These are phyloP conservation scores for Solanum pennellii DNA, from an alignment of 257 asterid genomes.

Conservation along the genomic window DNA sequence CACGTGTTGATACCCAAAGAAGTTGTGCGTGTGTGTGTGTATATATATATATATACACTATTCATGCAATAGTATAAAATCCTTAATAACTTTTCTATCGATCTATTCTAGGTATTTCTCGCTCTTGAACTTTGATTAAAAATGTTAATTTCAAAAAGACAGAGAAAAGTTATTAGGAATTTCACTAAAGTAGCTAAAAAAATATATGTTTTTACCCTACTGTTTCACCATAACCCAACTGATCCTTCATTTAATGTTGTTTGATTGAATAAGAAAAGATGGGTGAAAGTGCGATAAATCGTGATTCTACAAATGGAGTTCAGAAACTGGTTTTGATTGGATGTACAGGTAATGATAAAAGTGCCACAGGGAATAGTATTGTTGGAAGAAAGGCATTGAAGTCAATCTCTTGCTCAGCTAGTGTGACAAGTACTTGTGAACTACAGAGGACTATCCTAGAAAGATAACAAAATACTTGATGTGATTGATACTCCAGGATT, in stretches of 20 bases:
- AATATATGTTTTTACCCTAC: neutral
- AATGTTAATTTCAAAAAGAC: too few species aligned
- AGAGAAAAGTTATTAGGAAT: too few species aligned
- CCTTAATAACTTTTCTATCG: too few species aligned
- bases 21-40: too few species aligned
- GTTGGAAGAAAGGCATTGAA: slow-evolving; percentile 44
- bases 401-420: slow-evolving; percentile 61
- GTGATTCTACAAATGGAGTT: slow-evolving; percentile 37
- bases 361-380: slow-evolving; percentile 88
- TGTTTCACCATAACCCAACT: neutral
- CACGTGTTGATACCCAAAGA: too few species aligned
- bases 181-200: neutral
- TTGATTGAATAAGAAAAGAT: slow-evolving; percentile 4
- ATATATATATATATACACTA: too few species aligned
- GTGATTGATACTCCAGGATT: slow-evolving; percentile 63
- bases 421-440: slow-evolving; percentile 79
- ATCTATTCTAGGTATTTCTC: too few species aligned
- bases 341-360: slow-evolving; percentile 78
- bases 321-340: slow-evolving; percentile 73
- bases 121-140: too few species aligned
- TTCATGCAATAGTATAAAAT: too few species aligned
- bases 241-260: neutral
- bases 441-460: slow-evolving; percentile 36
- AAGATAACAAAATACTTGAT: slow-evolving; percentile 48
- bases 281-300: slow-evolving; percentile 66